Percentiles rank a stretch among this genome's conserved stretches.
Conservation (phyloP, 169 alveolate species). For the Plasmodium gonderi region DNA sequence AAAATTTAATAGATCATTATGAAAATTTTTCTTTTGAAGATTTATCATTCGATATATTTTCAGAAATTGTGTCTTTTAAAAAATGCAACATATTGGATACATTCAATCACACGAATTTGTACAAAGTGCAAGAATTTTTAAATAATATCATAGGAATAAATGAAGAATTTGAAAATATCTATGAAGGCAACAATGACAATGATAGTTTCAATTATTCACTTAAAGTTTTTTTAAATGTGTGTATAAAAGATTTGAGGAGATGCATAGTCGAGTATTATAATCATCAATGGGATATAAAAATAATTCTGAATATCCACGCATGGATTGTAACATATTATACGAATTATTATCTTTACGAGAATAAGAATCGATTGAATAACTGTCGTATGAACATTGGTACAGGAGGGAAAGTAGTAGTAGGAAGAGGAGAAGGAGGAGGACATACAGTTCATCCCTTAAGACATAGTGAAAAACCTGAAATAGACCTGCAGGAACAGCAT, state of each 20-base stretch:
- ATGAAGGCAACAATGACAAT: conserved; percentile 6
- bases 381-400: neutral
- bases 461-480: no score
- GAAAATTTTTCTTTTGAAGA: conserved; percentile 59
- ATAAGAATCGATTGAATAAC: conserved; percentile 25
- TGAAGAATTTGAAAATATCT: conserved; percentile 57
- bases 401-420: neutral
- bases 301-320: conserved; percentile 57
- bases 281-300: conserved; percentile 45
- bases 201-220: conserved; percentile 35
- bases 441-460: no score
- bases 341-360: conserved; percentile 46
- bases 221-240: conserved; percentile 42
- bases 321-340: conserved; percentile 71
- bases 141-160: conserved; percentile 55
- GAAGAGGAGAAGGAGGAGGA: neutral
- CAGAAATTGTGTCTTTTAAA: conserved; percentile 12
- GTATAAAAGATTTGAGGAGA: conserved; percentile 60
- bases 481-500: neutral
- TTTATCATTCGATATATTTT: conserved; percentile 46
- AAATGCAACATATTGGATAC: conserved; percentile 35
- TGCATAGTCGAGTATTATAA: conserved; percentile 44
- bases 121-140: conserved; percentile 45
- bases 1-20: conserved; percentile 51
- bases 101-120: conserved; percentile 38